phyloP scores from a whole-genome alignment of 139 green algal genomes.

The Chlorella sorokiniana region DNA sequence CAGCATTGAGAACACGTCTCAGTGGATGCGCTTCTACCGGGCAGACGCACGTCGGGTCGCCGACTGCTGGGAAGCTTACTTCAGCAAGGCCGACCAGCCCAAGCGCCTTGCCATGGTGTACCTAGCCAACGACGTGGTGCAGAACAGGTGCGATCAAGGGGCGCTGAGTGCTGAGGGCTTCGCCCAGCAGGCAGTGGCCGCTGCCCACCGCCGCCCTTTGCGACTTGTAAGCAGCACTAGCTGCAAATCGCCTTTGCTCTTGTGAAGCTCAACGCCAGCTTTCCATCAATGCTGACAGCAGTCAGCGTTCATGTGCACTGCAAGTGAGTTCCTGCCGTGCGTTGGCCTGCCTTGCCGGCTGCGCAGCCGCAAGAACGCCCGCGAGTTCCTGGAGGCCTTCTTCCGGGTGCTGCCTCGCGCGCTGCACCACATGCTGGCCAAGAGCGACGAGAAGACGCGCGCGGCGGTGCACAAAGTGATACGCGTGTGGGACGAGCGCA shows the following conservation, averaged over 20 bases:
- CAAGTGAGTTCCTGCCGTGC: too few species aligned
- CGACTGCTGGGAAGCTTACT: slow-evolving; percentile 52
- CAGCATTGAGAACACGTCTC: slow-evolving; percentile 63
- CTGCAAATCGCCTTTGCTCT: too few species aligned
- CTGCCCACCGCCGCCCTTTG: too few species aligned
- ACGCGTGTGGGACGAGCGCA: slow-evolving; percentile 62
- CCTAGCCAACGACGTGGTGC: slow-evolving; percentile 81
- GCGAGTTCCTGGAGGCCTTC: slow-evolving; percentile 75
- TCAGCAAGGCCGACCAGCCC: slow-evolving; percentile 36
- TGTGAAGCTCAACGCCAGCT: too few species aligned
- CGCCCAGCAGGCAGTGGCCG: background rate
- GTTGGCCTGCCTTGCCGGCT: background rate
- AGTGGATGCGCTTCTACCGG: slow-evolving; percentile 51
- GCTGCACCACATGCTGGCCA: slow-evolving; percentile 50
- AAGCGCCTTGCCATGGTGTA: slow-evolving; percentile 70
- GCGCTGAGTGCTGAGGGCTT: background rate
- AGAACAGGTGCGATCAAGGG: slow-evolving; percentile 56
- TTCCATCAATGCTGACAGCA: too few species aligned
- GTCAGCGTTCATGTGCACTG: too few species aligned
- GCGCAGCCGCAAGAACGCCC: slow-evolving; percentile 65
- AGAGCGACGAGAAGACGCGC: slow-evolving; percentile 47
- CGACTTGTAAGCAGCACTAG: background rate
- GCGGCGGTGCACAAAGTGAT: slow-evolving; percentile 43
- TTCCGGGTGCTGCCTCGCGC: slow-evolving; percentile 57
- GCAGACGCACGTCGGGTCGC: slow-evolving; percentile 13